Evolutionary conservation across 305 asterid genomes (phyloP), one percentile per base, ranked within the genome.

Genomic region (Fraxinus dipetala): DNA sequence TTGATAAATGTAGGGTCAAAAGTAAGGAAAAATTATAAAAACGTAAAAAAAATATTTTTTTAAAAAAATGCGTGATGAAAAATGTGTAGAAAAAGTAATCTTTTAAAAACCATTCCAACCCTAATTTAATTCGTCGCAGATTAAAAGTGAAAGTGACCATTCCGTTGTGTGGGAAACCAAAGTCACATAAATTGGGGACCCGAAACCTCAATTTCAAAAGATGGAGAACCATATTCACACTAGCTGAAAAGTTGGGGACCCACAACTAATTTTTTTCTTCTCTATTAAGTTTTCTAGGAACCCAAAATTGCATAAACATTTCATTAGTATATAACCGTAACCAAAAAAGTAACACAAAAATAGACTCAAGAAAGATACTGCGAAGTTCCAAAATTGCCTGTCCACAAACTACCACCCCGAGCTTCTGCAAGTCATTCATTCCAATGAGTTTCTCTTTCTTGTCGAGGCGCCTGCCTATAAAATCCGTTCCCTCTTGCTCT

Each of bases 401-500:
- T n/a, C 83, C 76, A 74, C 26, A 69, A 80, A 82, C 31, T 5
- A 36, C 16, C 28, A 35, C 43, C 45, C 24, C 45, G 28, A 24
- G 70, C 79, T 78, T 86, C 78, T 75, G 72, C 63, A 35, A 77
- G 69, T 43, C 54, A 20, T 56, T 93, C 88, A 89, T 81, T 90
- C 93, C 5, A 86, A 83, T 30, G 74, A 79, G 79, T 43, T 80
- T 38, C 63, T 82, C 90, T 82, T 77, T 90, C 93, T 31, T 84
- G 90, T 38, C 91, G 86, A 30, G 88, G 83, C 11, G 78, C 87
- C 80, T 91, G 93, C 82, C 91, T 89, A 63, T 89, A 86, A 86
- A 80, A 90, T 51, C 95, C 96, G 61, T 93, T 90, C 31, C 91
- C 94, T 77, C 93, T 84, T 6, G 91, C 67, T 82, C 92, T 88